These are phyloP conservation scores for Cairneyella variabilis DNA, from an alignment of 495 filamentous ascomycete genomes.

Conservation along the genomic window DNA sequence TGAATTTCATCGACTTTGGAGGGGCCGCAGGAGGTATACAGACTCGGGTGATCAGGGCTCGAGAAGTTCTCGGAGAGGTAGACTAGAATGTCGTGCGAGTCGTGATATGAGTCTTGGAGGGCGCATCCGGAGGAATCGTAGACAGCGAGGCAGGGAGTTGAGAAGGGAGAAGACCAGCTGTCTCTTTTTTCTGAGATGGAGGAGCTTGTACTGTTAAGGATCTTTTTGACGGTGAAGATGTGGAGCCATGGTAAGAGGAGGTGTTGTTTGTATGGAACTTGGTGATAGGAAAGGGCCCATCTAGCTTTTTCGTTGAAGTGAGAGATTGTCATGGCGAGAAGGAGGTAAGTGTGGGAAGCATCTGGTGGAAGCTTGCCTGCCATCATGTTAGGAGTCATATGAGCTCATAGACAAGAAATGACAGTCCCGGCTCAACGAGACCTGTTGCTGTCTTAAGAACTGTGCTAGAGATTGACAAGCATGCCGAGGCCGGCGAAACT, in stretches of 20 bases:
- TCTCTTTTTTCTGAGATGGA: conserved; percentile 1
- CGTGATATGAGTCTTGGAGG: conserved; percentile 11
- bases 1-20: conserved; percentile 7
- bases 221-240: conserved; percentile 3
- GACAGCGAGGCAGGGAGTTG: conserved; percentile 10
- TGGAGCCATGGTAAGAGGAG: conserved; percentile 10
- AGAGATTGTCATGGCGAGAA: conserved; percentile 7
- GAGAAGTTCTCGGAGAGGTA: conserved; percentile 16
- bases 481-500: no score
- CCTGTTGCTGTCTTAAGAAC: no score
- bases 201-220: background rate
- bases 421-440: no score
- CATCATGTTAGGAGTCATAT: no score
- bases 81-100: conserved; percentile 11
- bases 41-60: conserved; percentile 5
- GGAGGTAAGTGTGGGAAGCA: conserved; percentile 3
- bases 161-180: conserved; percentile 1
- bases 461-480: no score
- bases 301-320: conserved; percentile 16
- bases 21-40: conserved; percentile 10
- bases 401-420: no score
- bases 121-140: conserved; percentile 5
- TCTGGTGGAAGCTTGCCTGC: background rate
- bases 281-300: conserved; percentile 10
- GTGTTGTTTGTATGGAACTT: conserved; percentile 8